These are phyloP conservation scores for Mychonastes homosphaera DNA, from an alignment of 139 green algal genomes.

Conservation along the genomic window DNA sequence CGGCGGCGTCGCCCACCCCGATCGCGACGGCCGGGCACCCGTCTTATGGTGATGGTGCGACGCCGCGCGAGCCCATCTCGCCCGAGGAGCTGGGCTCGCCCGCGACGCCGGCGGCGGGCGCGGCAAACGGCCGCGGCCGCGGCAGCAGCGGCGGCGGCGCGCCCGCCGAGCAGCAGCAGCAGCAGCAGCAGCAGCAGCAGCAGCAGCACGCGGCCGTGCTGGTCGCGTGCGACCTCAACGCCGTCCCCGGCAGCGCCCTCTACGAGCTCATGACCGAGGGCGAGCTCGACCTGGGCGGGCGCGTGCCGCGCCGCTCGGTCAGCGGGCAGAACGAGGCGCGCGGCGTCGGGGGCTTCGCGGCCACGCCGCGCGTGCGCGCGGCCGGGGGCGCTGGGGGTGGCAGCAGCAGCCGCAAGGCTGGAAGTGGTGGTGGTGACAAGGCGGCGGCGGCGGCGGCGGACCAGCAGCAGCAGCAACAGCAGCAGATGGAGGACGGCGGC, in stretches of 20 bases:
- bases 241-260: too few species aligned
- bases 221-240: too few species aligned
- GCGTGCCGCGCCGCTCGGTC: too few species aligned
- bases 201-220: conserved; percentile 6
- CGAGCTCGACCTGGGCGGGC: too few species aligned
- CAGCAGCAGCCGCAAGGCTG: conserved; percentile 3
- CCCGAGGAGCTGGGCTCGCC: background rate
- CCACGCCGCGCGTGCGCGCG: background rate
- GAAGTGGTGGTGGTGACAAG: background rate
- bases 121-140: background rate
- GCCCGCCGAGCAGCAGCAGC: background rate
- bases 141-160: background rate
- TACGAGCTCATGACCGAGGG: too few species aligned
- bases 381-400: background rate
- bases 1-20: background rate
- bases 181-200: conserved; percentile 11
- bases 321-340: too few species aligned
- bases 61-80: too few species aligned
- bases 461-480: conserved; percentile 7
- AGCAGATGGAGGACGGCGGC: conserved; percentile 2
- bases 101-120: background rate
- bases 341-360: too few species aligned
- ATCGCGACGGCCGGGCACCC: background rate
- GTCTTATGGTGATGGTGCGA: background rate
- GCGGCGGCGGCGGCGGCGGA: background rate